These are phyloP conservation scores for Phalaenopsis equestris DNA, from an alignment of 106 monocot genomes.

Conservation along the genomic window DNA sequence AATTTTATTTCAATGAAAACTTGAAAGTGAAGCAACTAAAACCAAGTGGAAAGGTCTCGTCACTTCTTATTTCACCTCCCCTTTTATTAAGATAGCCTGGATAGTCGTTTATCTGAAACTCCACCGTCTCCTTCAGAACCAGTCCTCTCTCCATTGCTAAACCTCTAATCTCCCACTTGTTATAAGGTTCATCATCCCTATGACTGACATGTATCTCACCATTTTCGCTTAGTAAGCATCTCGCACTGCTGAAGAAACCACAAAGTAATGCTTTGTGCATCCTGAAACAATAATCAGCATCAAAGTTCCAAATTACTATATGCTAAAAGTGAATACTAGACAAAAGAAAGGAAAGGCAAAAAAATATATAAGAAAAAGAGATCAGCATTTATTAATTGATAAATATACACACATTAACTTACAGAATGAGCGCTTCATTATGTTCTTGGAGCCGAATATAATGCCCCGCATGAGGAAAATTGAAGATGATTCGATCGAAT, in stretches of 20 bases:
- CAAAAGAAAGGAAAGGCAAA: too few relatives aligned
- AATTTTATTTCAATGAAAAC: neutral
- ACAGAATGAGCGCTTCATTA: constrained; percentile 2
- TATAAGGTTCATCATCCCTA: constrained; percentile 10
- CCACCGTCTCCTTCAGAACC: constrained; percentile 2
- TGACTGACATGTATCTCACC: constrained; percentile 10
- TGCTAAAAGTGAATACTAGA: neutral
- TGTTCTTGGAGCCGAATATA: neutral
- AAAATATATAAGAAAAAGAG: too few relatives aligned
- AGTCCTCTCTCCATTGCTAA: neutral
- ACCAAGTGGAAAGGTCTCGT: constrained; percentile 16
- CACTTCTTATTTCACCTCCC: constrained; percentile 12
- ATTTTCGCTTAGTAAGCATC: neutral
- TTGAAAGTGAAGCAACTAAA: constrained; percentile 11
- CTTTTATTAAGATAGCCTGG: constrained; percentile 22
- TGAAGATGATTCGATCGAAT: constrained; percentile 57
- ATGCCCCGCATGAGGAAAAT: constrained; percentile 60
- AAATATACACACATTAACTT: too few relatives aligned
- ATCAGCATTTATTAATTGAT: neutral
- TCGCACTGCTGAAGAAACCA: constrained; percentile 1
- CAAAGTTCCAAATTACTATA: neutral
- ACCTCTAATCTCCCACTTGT: neutral
- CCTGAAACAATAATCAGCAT: neutral
- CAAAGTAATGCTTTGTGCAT: neutral
- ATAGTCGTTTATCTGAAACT: constrained; percentile 11